A percentile compares a stretch with the other conserved stretches of the same genome.
phyloP scores from a whole-genome alignment of 2,329 filamentous ascomycete genomes.

The Exophiala aquamarina region DNA sequence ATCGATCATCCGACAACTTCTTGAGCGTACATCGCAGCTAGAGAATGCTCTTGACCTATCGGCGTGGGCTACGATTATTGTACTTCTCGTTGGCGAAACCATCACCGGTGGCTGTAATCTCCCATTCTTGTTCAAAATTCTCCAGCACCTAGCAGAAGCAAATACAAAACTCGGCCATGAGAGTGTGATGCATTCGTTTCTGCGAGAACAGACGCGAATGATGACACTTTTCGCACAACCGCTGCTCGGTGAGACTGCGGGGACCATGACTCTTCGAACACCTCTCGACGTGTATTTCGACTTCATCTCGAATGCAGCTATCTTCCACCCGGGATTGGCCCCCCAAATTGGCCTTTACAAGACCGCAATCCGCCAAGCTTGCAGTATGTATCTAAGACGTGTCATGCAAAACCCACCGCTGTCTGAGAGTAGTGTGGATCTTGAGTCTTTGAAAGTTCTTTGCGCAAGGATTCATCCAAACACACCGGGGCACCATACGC shows the following conservation, averaged over 20 bases:
- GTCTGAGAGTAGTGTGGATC: slow-evolving; percentile 8
- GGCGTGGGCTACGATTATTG: slow-evolving; percentile 14
- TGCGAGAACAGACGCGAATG: slow-evolving; percentile 13
- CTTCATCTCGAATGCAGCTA: slow-evolving; percentile 17
- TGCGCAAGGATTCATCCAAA: slow-evolving; percentile 31
- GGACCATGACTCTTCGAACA: slow-evolving; percentile 1
- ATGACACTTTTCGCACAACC: slow-evolving; percentile 22
- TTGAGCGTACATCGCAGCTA: not conserved
- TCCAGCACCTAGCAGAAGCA: slow-evolving; percentile 10
- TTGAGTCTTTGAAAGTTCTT: slow-evolving; percentile 36
- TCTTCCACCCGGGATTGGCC: slow-evolving; percentile 8
- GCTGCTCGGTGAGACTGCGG: slow-evolving; percentile 20
- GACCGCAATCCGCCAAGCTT: slow-evolving; percentile 26
- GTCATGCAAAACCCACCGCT: slow-evolving; percentile 18
- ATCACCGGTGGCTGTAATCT: slow-evolving; percentile 25
- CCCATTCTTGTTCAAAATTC: slow-evolving; percentile 11
- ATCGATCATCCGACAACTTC: slow-evolving; percentile 8
- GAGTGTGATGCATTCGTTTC: slow-evolving; percentile 14
- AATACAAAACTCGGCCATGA: slow-evolving; percentile 6
- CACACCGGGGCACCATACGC: slow-evolving; percentile 37
- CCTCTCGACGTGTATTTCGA: slow-evolving; percentile 9
- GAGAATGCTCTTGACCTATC: slow-evolving; percentile 6
- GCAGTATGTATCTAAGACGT: slow-evolving; percentile 29
- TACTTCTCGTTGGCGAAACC: slow-evolving; percentile 29
- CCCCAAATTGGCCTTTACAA: slow-evolving; percentile 12